Evolutionary conservation across 768 basidiomycete species (phyloP), one percentile per base, ranked within the genome.

Genomic region (Cystobasidiopsis lactophilus): DNA sequence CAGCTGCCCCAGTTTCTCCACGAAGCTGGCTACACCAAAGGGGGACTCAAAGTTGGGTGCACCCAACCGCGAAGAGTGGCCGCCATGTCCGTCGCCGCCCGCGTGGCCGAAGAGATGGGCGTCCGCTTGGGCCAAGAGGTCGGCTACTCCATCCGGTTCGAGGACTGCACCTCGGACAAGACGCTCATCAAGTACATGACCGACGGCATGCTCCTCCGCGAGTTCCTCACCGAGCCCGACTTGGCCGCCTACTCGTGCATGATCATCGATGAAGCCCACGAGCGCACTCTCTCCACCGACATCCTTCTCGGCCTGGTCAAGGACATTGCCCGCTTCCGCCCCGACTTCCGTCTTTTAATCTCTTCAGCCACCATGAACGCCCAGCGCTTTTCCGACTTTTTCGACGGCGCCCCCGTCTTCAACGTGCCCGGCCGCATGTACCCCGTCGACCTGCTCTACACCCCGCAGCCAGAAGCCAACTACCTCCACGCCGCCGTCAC

Each of bases 61-160:
- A 98, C 93, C 0, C 93, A 98, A 67, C 93, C 93, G 30, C 83
- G 93, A 62, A 84, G 93, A 55, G 93, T 98, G 19, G 93, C 93
- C 5, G 93, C 93, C 35, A 98, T 98, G 93, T 88, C 84, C 40
- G 93, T 98, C 50, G 93, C 93, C 3, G 88, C 91, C 16, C 91
- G 93, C 70, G 93, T 98, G 16, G 91, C 93, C 0, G 93, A 96
- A 57, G 93, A 98, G 69, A 88, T 96, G 80, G 93, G 89, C 7
- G 82, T 79, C 2, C 82, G 95, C 66, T 79, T 98, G 38, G 93
- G 93, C 10, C 84, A 89, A 60, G 91, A 96, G 69, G 93, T 98
- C 47, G 93, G 93, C n/a, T 98, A 98, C 67, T 91, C 89, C 31
- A 98, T 98, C 60, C 85, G 93, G 30, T 98, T 98, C 69, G 93